These are phyloP conservation scores for Akanthomyces lecanii DNA, from an alignment of 2,329 filamentous ascomycete species.

Conservation along the genomic window DNA sequence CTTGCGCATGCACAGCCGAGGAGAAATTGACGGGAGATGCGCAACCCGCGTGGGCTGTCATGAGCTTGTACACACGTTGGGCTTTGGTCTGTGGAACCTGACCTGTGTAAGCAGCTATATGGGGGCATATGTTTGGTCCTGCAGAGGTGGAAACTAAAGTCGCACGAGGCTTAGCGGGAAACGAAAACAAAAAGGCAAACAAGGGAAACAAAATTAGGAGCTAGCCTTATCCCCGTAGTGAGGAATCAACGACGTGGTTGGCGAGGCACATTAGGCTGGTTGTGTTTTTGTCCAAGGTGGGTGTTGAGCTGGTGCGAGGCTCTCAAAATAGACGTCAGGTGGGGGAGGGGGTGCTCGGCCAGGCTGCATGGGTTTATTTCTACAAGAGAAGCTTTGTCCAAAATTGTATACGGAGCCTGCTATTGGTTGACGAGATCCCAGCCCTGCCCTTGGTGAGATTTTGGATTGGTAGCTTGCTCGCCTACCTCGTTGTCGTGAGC, in stretches of 20 bases:
- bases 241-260: not conserved
- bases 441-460: not conserved
- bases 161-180: not conserved
- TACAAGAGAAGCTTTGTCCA: not conserved
- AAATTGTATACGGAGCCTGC: not conserved
- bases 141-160: not conserved
- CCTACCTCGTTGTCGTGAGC: not conserved
- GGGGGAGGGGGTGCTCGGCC: not conserved
- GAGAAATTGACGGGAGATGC: not conserved
- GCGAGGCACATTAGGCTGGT: not conserved
- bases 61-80: not conserved
- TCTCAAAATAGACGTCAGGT: constrained; percentile 4
- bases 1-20: constrained; percentile 1
- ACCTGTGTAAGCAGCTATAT: not conserved
- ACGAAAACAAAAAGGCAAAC: not conserved
- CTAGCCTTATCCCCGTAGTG: not conserved
- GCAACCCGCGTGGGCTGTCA: not conserved
- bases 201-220: not conserved
- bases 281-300: not conserved
- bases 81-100: not conserved
- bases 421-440: not conserved
- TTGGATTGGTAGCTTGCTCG: not conserved
- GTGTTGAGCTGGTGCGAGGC: not conserved
- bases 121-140: not conserved
- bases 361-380: not conserved